phyloP scores from a whole-genome alignment of 495 filamentous ascomycete species.

The Immersiella caudata region DNA sequence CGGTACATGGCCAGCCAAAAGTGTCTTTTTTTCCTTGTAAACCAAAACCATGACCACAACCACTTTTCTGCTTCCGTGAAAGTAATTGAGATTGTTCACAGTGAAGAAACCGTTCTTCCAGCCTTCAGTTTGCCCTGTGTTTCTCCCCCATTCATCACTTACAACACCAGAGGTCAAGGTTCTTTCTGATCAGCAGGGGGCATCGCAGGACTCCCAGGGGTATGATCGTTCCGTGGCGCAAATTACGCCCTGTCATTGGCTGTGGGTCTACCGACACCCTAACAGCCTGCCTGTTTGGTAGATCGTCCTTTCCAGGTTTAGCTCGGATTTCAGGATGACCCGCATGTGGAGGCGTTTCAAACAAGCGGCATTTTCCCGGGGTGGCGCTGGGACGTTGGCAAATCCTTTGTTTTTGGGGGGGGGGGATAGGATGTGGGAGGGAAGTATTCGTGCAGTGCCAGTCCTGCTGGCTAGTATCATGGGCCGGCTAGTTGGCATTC shows the following conservation, averaged over 20 bases:
- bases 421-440: not conserved
- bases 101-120: too few species aligned
- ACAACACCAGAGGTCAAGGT: not conserved
- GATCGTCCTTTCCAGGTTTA: not conserved
- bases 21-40: constrained; percentile 14
- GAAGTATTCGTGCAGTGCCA: not conserved
- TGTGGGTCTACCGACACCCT: not conserved
- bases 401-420: not conserved
- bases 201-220: not conserved
- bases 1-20: constrained; percentile 9
- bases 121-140: too few species aligned
- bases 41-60: not conserved
- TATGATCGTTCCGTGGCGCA: not conserved
- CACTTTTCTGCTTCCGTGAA: too few species aligned
- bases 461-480: too few species aligned
- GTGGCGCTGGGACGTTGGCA: not conserved
- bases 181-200: not conserved
- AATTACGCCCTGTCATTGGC: not conserved
- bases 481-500: too few species aligned
- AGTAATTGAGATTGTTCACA: too few species aligned
- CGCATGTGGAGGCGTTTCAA: not conserved
- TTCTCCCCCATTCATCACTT: too few species aligned
- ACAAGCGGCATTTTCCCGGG: not conserved
- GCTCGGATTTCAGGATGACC: not conserved
- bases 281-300: not conserved